Percentiles rank a stretch among this genome's conserved stretches.
Evolutionary conservation across 306 rosid species (phyloP).

Genomic region (Carpinus viminea): DNA sequence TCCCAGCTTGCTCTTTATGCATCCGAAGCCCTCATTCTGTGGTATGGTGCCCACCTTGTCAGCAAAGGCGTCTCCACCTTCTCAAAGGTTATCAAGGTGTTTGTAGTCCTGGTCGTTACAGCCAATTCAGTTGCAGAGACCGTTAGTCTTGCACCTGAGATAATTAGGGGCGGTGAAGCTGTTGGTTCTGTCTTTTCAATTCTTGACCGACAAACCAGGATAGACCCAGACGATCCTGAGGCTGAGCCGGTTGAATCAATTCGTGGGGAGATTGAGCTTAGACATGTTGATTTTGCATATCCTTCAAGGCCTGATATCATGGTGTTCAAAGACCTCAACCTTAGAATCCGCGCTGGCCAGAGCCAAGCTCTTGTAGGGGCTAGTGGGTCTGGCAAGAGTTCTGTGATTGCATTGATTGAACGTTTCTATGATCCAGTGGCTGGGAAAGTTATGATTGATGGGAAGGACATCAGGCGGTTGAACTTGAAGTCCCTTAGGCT

Average conservation of each 20-base stretch:
- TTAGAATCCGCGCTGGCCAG: conserved; percentile 85
- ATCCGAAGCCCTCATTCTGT: conserved; percentile 85
- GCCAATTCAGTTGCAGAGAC: conserved; percentile 99
- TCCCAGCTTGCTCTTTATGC: conserved; percentile 92
- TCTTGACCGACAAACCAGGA: conserved; percentile 75
- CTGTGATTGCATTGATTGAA: conserved; percentile 83
- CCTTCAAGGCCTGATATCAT: conserved; percentile 88
- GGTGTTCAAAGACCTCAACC: conserved; percentile 82
- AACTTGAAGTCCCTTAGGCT: conserved; percentile 81
- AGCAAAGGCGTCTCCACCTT: conserved; percentile 80
- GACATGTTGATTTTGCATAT: conserved; percentile 92
- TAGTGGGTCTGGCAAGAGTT: conserved; percentile 96
- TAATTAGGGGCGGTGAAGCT: conserved; percentile 89
- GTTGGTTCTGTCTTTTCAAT: conserved; percentile 92
- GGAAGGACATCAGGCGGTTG: conserved; percentile 77
- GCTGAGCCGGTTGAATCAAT: conserved; percentile 68
- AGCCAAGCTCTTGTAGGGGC: conserved; percentile 98
- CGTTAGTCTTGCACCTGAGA: conserved; percentile 98
- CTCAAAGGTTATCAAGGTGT: conserved; percentile 90
- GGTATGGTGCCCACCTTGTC: conserved; percentile 95
- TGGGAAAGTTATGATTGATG: conserved; percentile 94
- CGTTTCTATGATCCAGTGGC: conserved; percentile 85
- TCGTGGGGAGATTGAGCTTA: conserved; percentile 91
- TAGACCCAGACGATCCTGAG: conserved; percentile 90
- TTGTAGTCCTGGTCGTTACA: conserved; percentile 84